phyloP scores from a whole-genome alignment of 2,329 filamentous ascomycete species.

The Pyrenochaeta sp. region DNA sequence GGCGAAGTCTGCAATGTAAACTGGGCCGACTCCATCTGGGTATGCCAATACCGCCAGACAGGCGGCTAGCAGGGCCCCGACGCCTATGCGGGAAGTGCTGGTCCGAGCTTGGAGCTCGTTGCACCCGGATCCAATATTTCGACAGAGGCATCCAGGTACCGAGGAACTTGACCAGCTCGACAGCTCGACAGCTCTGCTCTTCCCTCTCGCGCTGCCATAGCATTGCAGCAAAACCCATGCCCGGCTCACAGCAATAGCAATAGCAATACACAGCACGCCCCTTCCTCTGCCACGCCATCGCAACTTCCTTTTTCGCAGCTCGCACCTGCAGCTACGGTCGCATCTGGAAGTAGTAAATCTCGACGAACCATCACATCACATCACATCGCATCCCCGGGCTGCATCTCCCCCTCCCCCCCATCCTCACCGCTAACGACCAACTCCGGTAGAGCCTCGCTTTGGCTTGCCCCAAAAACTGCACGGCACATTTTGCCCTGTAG shows the following conservation, averaged over 20 bases:
- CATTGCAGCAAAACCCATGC: too few species aligned
- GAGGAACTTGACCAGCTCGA: too few species aligned
- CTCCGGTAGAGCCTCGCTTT: slow-evolving; percentile 6
- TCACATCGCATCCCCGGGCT: slow-evolving; percentile 10
- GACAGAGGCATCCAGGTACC: slow-evolving; percentile 22
- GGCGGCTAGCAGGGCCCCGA: slow-evolving; percentile 22
- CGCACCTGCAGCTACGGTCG: not conserved
- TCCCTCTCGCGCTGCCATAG: too few species aligned
- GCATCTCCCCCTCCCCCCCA: not conserved
- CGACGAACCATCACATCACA: slow-evolving; percentile 16
- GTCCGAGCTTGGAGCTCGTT: slow-evolving; percentile 9
- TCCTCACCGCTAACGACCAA: slow-evolving; percentile 18
- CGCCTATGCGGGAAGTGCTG: slow-evolving; percentile 14
- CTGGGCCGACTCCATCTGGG: slow-evolving; percentile 3
- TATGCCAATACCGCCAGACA: slow-evolving; percentile 6
- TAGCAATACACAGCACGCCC: too few species aligned
- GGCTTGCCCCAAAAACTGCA: slow-evolving; percentile 13
- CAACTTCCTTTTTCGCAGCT: not conserved
- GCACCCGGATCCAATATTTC: slow-evolving; percentile 18
- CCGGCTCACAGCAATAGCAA: too few species aligned
- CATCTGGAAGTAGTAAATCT: slow-evolving; percentile 23
- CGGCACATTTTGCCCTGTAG: not conserved
- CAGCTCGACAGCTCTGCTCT: not conserved
- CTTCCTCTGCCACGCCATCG: not conserved
- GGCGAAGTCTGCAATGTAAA: not conserved